Evolutionary conservation across 2,329 filamentous ascomycete species (phyloP).

Genomic region (Ilyonectria sp.): DNA sequence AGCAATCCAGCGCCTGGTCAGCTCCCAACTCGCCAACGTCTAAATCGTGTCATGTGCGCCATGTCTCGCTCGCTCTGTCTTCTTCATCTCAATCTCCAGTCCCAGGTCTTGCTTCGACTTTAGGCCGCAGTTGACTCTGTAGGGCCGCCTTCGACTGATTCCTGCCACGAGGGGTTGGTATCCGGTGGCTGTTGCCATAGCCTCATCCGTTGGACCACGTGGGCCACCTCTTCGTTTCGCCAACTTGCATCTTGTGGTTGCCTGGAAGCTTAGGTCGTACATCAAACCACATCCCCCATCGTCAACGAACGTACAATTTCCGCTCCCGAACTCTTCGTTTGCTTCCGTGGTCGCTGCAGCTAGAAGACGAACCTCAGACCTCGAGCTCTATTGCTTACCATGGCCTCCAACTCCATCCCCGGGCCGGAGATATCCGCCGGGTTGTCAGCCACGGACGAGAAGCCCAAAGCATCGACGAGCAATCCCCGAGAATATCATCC

Average conservation of each 20-base stretch:
- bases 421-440: slow-evolving; percentile 50
- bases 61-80: slow-evolving; percentile 38
- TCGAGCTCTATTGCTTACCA: slow-evolving; percentile 30
- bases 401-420: slow-evolving; percentile 49
- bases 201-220: slow-evolving; percentile 24
- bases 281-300: slow-evolving; percentile 15
- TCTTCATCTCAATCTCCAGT: slow-evolving; percentile 24
- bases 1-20: slow-evolving; percentile 11
- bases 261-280: slow-evolving; percentile 12
- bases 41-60: slow-evolving; percentile 44
- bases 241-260: neutral
- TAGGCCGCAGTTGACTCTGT: slow-evolving; percentile 15
- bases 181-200: slow-evolving; percentile 4
- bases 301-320: slow-evolving; percentile 2
- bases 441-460: slow-evolving; percentile 41
- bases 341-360: neutral
- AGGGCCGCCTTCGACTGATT: neutral
- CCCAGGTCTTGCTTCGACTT: slow-evolving; percentile 6
- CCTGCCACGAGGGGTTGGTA: slow-evolving; percentile 14
- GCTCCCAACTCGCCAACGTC: slow-evolving; percentile 5
- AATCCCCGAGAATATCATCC: slow-evolving; percentile 60
- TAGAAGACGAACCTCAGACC: slow-evolving; percentile 1
- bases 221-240: slow-evolving; percentile 6
- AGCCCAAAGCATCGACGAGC: slow-evolving; percentile 26
- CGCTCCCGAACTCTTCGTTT: slow-evolving; percentile 5